These are phyloP conservation scores for Clathrospora elynae DNA, from an alignment of 2,329 filamentous ascomycete genomes.

Conservation along the genomic window DNA sequence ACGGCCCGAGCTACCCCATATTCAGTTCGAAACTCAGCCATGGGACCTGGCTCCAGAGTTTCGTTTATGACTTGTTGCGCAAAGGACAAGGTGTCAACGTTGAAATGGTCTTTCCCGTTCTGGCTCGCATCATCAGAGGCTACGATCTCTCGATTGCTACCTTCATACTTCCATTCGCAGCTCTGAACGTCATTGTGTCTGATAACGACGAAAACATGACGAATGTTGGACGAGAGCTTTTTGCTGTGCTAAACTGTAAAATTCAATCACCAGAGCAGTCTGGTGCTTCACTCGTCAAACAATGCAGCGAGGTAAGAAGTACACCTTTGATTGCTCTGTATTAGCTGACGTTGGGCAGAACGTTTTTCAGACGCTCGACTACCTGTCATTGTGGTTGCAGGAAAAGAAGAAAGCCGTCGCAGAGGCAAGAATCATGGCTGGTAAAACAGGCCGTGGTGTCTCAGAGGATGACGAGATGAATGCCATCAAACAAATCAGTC, in stretches of 20 bases:
- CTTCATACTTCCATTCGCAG: slow-evolving; percentile 86
- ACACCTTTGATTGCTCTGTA: neutral
- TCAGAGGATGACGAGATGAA: slow-evolving; percentile 58
- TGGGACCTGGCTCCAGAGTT: slow-evolving; percentile 77
- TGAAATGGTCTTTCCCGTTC: slow-evolving; percentile 76
- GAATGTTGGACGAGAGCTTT: slow-evolving; percentile 73
- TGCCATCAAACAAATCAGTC: slow-evolving; percentile 60
- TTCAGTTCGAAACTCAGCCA: slow-evolving; percentile 73
- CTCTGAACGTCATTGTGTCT: slow-evolving; percentile 80
- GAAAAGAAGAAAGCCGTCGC: slow-evolving; percentile 65
- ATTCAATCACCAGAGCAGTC: slow-evolving; percentile 59
- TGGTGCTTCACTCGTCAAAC: slow-evolving; percentile 75
- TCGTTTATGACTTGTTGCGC: slow-evolving; percentile 81
- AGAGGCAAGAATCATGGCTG: slow-evolving; percentile 49
- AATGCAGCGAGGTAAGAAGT: slow-evolving; percentile 78
- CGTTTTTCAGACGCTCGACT: slow-evolving; percentile 88
- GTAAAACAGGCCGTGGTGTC: slow-evolving; percentile 51
- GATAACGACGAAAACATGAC: slow-evolving; percentile 67
- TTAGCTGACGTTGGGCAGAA: slow-evolving; percentile 60
- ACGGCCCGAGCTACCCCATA: slow-evolving; percentile 68
- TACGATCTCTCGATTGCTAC: slow-evolving; percentile 85
- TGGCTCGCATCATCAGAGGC: slow-evolving; percentile 80
- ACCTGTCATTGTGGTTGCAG: slow-evolving; percentile 87
- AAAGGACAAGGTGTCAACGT: slow-evolving; percentile 76
- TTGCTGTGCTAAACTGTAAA: slow-evolving; percentile 71